Percentiles rank a stretch among this genome's conserved stretches.
These are phyloP conservation scores for Globisporangium barbulae DNA, from an alignment of 352 stramenopile genomes.

Conservation along the genomic window DNA sequence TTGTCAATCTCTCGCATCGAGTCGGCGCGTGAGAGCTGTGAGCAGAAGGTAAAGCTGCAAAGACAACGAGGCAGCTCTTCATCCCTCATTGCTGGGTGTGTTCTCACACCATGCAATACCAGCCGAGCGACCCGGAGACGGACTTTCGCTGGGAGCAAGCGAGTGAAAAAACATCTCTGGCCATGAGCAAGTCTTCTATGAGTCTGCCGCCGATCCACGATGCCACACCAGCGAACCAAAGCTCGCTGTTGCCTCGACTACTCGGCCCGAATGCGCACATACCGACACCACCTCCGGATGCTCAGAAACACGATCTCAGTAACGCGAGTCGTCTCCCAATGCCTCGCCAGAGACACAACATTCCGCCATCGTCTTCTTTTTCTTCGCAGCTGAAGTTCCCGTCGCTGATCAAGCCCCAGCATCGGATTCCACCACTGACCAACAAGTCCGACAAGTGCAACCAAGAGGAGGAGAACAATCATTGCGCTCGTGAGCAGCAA, in stretches of 20 bases:
- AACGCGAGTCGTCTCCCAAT: conserved; percentile 24
- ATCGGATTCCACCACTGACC: neutral
- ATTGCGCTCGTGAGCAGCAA: conserved; percentile 8
- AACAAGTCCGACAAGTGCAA: conserved; percentile 23
- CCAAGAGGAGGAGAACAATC: conserved; percentile 33
- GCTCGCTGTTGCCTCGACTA: conserved; percentile 6
- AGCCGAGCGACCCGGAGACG: conserved; percentile 1
- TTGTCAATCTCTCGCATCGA: neutral
- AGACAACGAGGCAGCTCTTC: neutral
- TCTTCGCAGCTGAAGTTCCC: conserved; percentile 39
- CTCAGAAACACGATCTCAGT: conserved; percentile 6
- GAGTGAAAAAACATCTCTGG: neutral
- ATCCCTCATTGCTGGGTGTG: neutral
- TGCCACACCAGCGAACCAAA: neutral
- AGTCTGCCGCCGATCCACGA: conserved; percentile 12
- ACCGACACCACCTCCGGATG: conserved; percentile 1
- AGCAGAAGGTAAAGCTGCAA: neutral
- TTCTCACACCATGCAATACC: neutral
- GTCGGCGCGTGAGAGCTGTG: neutral
- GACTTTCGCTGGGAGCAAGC: conserved; percentile 12
- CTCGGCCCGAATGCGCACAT: neutral
- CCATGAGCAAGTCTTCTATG: neutral
- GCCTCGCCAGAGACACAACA: conserved; percentile 17
- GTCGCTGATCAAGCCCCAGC: conserved; percentile 31
- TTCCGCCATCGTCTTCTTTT: conserved; percentile 2